Conservation (phyloP, 164 flowering plant genomes). For the Chimonanthus praecox region DNA sequence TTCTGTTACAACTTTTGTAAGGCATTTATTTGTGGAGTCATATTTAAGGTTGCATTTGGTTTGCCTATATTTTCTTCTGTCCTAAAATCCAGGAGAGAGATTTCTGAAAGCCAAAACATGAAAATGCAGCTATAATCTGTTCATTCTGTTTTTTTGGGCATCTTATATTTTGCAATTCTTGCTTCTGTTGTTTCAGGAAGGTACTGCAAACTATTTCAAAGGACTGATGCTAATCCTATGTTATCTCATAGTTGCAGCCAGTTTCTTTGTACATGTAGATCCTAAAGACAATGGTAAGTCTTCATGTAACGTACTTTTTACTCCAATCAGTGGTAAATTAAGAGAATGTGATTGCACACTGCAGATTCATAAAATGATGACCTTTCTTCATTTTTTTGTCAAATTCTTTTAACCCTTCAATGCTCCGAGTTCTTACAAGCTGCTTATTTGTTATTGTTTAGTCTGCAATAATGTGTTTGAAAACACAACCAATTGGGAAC, state of each 20-base stretch:
- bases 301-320: background rate
- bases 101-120: background rate
- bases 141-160: background rate
- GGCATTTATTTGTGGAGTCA: too few species aligned
- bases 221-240: slow-evolving; percentile 66
- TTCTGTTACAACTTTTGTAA: too few species aligned
- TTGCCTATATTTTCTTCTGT: background rate
- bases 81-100: background rate
- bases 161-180: background rate
- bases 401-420: background rate
- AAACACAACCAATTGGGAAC: background rate
- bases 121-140: background rate
- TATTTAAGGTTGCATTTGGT: too few species aligned
- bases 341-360: too few species aligned
- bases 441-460: background rate
- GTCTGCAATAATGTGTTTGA: background rate
- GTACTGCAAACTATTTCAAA: slow-evolving; percentile 60
- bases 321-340: background rate
- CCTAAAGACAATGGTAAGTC: slow-evolving; percentile 24
- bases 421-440: background rate
- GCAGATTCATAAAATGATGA: too few species aligned
- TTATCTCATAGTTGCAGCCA: slow-evolving; percentile 69
- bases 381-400: background rate
- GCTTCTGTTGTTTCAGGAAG: slow-evolving; percentile 40
- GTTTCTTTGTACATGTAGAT: slow-evolving; percentile 62